These are phyloP conservation scores for Pelargonium myrrhifolium DNA, from an alignment of 441 rosid species.

Conservation along the genomic window DNA sequence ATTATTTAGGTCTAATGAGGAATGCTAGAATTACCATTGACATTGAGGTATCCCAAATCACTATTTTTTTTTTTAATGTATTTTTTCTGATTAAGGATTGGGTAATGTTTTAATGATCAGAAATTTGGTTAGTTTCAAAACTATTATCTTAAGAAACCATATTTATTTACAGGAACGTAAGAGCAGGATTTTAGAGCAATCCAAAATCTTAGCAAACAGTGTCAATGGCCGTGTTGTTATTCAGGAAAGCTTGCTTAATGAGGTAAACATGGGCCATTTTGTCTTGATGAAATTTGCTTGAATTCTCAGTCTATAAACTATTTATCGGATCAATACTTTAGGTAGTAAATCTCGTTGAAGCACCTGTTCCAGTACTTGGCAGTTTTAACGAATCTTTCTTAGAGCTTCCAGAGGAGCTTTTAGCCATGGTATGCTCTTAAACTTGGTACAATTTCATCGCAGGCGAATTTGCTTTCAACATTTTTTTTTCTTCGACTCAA, in stretches of 20 bases:
- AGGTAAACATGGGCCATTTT: conserved; percentile 38
- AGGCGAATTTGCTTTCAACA: background rate
- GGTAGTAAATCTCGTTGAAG: conserved; percentile 97
- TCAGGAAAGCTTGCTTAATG: conserved; percentile 60
- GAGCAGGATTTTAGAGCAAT: conserved; percentile 53
- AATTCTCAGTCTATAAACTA: background rate
- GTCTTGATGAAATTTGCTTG: conserved; percentile 14
- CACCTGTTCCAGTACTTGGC: conserved; percentile 81
- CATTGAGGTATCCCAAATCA: conserved; percentile 58
- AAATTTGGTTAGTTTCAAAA: conserved; percentile 3
- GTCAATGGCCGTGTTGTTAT: conserved; percentile 51
- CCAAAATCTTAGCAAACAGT: conserved; percentile 53
- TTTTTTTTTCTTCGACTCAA: background rate
- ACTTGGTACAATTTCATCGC: background rate
- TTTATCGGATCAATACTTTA: conserved; percentile 19
- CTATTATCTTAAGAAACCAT: conserved; percentile 13
- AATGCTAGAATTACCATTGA: conserved; percentile 71
- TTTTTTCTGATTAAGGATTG: conserved; percentile 9
- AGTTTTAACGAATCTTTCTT: conserved; percentile 77
- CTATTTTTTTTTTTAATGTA: conserved; percentile 5
- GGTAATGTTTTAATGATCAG: conserved; percentile 6
- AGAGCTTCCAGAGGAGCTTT: conserved; percentile 79
- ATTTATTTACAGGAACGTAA: conserved; percentile 52
- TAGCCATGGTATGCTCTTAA: conserved; percentile 59
- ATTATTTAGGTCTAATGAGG: conserved; percentile 53